Base-by-base conservation (phyloP, 441 rosid genomes). In the Croton setiger region DNA sequence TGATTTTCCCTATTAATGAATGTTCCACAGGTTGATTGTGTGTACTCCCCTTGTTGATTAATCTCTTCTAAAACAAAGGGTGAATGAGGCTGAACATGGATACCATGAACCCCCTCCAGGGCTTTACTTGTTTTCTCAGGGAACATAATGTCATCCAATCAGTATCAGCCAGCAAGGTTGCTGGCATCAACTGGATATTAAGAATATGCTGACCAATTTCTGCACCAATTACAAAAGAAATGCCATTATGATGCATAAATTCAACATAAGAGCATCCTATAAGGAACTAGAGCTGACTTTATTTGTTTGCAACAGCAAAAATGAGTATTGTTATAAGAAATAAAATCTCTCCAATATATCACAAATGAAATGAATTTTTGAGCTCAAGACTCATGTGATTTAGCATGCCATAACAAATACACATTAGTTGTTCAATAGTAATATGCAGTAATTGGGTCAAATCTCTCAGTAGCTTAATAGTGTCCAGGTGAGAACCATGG, bases 61-160 rank as follows among this genome's bases (percentile, higher is more conserved):
- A 82, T 84, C 55, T 81, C 83, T 72, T 83, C 81, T 39, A 75
- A 66, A 18, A 80, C 69, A 78, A 91, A 94, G 13, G 97, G 96
- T 0, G 90, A 83, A 72, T 83, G 92, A 70, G 92, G 86, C 36
- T 78, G 72, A 33, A 91, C 87, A 68, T 81, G 97, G 53, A 94
- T 82, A 23, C 97, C 96, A 69, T 80, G 93, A 47, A 91, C 78
- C 75, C 90, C 85, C 64, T 90, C 90, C 43, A 94, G 82, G 85
- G 87, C 81, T 64, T 78, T 89, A 68, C 89, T 71, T 68, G 70
- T 73, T 57, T 73, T 76, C 77, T 78, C 79, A 35, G 76, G 81
- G 77, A 84, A 70, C 98, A 94, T 88, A 67, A 67, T 36, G 33
- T 70, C 21, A 68, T 39, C 31, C 2, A 27, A 27, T 27, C 49